Percentiles rank a stretch among this genome's conserved stretches.
phyloP scores from a whole-genome alignment of 176 grass and related monocot species.

The Elaeis guineensis region DNA sequence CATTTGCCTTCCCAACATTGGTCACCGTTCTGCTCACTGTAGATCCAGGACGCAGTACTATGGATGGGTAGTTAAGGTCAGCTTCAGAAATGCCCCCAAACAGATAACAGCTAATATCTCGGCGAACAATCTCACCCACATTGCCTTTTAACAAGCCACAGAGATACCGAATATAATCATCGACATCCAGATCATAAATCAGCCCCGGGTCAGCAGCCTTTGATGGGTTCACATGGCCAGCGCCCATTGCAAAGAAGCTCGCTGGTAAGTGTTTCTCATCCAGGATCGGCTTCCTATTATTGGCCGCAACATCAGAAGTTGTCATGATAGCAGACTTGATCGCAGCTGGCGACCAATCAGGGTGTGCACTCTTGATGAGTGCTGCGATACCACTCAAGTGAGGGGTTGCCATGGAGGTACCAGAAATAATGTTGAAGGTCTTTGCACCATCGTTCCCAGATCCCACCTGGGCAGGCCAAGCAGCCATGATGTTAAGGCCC shows the following conservation, averaged over 20 bases:
- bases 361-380: constrained; percentile 58
- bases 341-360: constrained; percentile 59
- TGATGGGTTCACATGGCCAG: constrained; percentile 61
- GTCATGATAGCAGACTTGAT: constrained; percentile 99
- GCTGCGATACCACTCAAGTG: constrained; percentile 70
- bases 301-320: constrained; percentile 47
- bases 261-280: constrained; percentile 64
- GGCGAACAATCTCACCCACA: constrained; percentile 42
- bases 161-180: constrained; percentile 71
- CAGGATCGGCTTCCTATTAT: constrained; percentile 47
- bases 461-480: constrained; percentile 34
- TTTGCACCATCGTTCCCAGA: neutral
- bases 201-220: constrained; percentile 68
- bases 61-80: constrained; percentile 29
- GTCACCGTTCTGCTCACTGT: constrained; percentile 18
- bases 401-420: constrained; percentile 87
- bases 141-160: constrained; percentile 57
- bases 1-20: constrained; percentile 17
- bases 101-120: constrained; percentile 22
- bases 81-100: constrained; percentile 11
- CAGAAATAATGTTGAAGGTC: constrained; percentile 12
- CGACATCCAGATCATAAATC: constrained; percentile 54
- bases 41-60: neutral
- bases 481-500: constrained; percentile 82
- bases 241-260: constrained; percentile 82